phyloP scores from a whole-genome alignment of 176 grass and related monocot genomes.

The Tuctoria greenei region DNA sequence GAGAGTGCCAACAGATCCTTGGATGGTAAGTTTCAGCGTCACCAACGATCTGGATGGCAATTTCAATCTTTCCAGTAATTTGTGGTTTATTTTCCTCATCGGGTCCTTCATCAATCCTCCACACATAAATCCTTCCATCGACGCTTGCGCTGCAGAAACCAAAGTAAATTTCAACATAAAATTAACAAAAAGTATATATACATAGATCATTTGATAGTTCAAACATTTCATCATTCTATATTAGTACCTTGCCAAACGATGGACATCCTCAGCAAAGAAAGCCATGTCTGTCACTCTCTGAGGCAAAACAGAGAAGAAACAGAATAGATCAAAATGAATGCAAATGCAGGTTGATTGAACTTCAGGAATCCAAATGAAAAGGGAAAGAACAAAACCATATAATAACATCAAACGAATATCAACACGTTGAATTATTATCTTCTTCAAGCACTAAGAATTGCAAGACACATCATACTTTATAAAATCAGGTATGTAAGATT shows the following conservation, averaged over 20 bases:
- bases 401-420: constrained; percentile 6
- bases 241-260: constrained; percentile 94
- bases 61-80: constrained; percentile 81
- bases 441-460: background rate
- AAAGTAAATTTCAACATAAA: constrained; percentile 21
- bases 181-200: background rate
- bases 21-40: constrained; percentile 80
- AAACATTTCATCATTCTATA: constrained; percentile 27
- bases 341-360: constrained; percentile 5
- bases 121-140: constrained; percentile 90
- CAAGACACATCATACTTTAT: background rate
- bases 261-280: constrained; percentile 99
- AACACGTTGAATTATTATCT: background rate
- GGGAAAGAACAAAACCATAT: background rate
- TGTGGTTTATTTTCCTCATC: constrained; percentile 89
- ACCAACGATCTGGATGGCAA: constrained; percentile 83
- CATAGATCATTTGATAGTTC: constrained; percentile 2
- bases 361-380: constrained; percentile 6
- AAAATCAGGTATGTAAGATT: constrained; percentile 1
- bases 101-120: constrained; percentile 93
- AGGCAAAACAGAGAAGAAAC: constrained; percentile 35
- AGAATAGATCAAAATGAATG: constrained; percentile 31
- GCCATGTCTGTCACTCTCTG: constrained; percentile 99
- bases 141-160: constrained; percentile 68
- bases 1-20: constrained; percentile 97